Evolutionary conservation across 2,329 filamentous ascomycete species (phyloP).

Genomic region (Cryoendolithus antarcticus): DNA sequence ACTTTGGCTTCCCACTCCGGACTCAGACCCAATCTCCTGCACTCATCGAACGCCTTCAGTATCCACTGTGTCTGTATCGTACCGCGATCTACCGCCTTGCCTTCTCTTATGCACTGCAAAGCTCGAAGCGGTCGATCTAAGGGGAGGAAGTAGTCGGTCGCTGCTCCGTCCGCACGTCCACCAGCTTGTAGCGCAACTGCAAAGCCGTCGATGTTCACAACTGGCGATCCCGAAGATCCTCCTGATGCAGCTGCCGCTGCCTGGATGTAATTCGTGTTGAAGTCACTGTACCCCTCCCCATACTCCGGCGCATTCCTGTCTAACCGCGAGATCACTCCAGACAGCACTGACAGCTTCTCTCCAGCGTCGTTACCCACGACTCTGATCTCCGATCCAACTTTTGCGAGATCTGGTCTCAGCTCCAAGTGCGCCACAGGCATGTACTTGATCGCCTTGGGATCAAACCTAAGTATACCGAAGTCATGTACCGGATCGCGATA

Average conservation of each 20-base stretch:
- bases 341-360: constrained; percentile 95
- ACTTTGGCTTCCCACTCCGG: constrained; percentile 78
- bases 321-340: constrained; percentile 88
- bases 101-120: constrained; percentile 69
- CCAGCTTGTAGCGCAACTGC: constrained; percentile 90
- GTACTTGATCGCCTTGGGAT: constrained; percentile 92
- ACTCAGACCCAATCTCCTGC: constrained; percentile 72
- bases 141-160: constrained; percentile 94
- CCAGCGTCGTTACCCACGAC: constrained; percentile 98
- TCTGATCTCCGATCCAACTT: constrained; percentile 84
- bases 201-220: constrained; percentile 87
- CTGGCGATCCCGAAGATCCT: constrained; percentile 94
- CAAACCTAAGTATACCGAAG: constrained; percentile 92
- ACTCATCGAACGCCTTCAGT: constrained; percentile 95
- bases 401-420: constrained; percentile 72
- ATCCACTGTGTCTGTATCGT: constrained; percentile 98
- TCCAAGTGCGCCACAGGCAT: constrained; percentile 76
- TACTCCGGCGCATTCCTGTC: constrained; percentile 97
- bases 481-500: constrained; percentile 98
- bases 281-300: constrained; percentile 94
- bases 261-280: constrained; percentile 94
- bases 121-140: constrained; percentile 82
- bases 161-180: constrained; percentile 83
- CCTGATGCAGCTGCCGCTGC: constrained; percentile 93
- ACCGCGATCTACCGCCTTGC: constrained; percentile 66